These are phyloP conservation scores for Hygrophorus pudorinus DNA, from an alignment of 768 basidiomycete genomes.

Conservation along the genomic window DNA sequence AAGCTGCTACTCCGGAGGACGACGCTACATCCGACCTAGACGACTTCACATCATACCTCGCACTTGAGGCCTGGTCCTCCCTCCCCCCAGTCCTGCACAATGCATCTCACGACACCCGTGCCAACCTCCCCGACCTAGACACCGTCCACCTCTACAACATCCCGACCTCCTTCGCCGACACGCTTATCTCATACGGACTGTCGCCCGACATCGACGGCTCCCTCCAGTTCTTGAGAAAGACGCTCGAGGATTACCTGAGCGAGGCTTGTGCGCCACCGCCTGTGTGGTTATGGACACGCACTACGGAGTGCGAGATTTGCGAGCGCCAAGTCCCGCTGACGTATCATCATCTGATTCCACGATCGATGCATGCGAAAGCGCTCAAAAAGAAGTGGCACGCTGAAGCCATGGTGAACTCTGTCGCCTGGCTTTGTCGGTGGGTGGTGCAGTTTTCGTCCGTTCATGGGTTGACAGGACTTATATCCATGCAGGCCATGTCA, in stretches of 20 bases:
- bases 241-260: constrained; percentile 30
- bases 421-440: constrained; percentile 52
- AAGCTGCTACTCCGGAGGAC: constrained; percentile 11
- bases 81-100: constrained; percentile 26
- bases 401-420: constrained; percentile 40
- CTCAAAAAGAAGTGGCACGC: constrained; percentile 50
- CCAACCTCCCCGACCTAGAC: constrained; percentile 23
- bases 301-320: constrained; percentile 50
- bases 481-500: constrained; percentile 36
- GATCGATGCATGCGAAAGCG: constrained; percentile 42
- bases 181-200: constrained; percentile 39
- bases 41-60: constrained; percentile 46
- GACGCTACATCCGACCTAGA: constrained; percentile 28
- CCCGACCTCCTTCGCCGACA: constrained; percentile 36
- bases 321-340: constrained; percentile 45
- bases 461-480: neutral
- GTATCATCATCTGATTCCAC: constrained; percentile 53
- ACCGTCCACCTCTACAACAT: constrained; percentile 27
- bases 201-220: constrained; percentile 31
- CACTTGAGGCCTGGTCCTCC: constrained; percentile 36
- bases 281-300: constrained; percentile 42
- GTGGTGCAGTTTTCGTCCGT: constrained; percentile 6
- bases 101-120: constrained; percentile 29
- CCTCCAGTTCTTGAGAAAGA: constrained; percentile 28
- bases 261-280: constrained; percentile 41